These are phyloP conservation scores for Mucuna pruriens DNA, from an alignment of 306 rosid genomes.

Conservation along the genomic window DNA sequence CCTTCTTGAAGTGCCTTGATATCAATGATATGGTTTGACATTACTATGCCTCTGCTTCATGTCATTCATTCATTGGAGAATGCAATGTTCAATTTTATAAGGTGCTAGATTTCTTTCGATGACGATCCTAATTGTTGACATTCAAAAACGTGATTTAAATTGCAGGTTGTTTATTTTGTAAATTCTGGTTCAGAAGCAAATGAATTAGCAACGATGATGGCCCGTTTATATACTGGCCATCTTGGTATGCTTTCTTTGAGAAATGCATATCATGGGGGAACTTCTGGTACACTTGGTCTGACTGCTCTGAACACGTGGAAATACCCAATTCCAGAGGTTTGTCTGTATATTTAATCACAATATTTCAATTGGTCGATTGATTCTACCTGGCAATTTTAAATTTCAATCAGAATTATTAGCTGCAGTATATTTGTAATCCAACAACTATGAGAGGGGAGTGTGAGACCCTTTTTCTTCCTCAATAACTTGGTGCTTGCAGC, in stretches of 20 bases:
- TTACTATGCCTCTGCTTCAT: neutral
- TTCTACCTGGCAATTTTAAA: neutral
- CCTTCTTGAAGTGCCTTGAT: neutral
- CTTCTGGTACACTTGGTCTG: constrained; percentile 74
- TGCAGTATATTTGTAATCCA: constrained; percentile 4
- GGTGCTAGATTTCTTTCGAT: constrained; percentile 23
- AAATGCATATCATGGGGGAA: constrained; percentile 96
- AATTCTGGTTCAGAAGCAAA: constrained; percentile 96
- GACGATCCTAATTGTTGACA: neutral
- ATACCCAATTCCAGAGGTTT: constrained; percentile 92
- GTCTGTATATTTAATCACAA: constrained; percentile 26
- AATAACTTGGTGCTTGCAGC: neutral
- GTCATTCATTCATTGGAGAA: constrained; percentile 19
- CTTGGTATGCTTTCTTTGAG: constrained; percentile 89
- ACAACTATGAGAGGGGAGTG: neutral
- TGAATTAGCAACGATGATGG: constrained; percentile 94
- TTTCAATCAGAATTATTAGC: constrained; percentile 11
- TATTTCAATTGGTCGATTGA: constrained; percentile 2
- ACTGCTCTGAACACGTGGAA: constrained; percentile 91
- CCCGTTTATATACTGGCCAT: constrained; percentile 80
- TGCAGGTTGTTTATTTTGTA: constrained; percentile 92
- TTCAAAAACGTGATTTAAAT: constrained; percentile 10
- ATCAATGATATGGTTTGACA: neutral
- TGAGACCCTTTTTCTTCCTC: neutral
- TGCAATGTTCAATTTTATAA: neutral